Percentiles rank a stretch among this genome's conserved stretches.
Conservation (phyloP, 2,329 filamentous ascomycete species). For the Phoma sp. region DNA sequence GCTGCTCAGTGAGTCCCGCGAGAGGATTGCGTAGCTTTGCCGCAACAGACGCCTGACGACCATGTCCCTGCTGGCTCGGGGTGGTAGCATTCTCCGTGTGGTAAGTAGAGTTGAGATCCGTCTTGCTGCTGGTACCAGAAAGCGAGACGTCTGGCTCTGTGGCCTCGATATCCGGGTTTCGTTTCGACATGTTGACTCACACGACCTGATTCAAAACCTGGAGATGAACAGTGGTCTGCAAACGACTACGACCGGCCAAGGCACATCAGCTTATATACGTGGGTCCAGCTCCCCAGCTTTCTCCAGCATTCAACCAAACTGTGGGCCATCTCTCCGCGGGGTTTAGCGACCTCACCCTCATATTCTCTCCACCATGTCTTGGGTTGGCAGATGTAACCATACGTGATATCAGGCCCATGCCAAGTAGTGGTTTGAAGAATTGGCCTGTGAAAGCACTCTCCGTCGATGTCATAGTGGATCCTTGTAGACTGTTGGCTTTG, state of each 20-base stretch:
- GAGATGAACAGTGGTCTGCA: not conserved
- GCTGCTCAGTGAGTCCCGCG: constrained; percentile 59
- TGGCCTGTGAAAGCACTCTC: constrained; percentile 20
- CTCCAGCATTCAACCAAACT: constrained; percentile 7
- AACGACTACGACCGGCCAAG: not conserved
- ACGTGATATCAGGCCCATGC: constrained; percentile 23
- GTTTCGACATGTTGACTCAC: constrained; percentile 34
- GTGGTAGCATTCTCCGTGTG: constrained; percentile 31
- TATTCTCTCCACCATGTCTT: constrained; percentile 21
- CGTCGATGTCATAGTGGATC: constrained; percentile 41
- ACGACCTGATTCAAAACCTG: not conserved
- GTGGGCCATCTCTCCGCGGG: constrained; percentile 15
- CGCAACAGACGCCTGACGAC: constrained; percentile 26
- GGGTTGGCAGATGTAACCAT: constrained; percentile 38
- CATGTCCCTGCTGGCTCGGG: constrained; percentile 2
- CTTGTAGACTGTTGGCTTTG: constrained; percentile 20
- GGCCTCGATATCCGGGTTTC: constrained; percentile 37
- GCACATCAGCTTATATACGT: constrained; percentile 11
- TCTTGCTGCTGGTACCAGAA: constrained; percentile 32
- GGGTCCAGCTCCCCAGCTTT: not conserved
- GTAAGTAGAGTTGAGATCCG: constrained; percentile 25
- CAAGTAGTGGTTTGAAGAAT: constrained; percentile 17
- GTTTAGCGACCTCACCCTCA: constrained; percentile 19
- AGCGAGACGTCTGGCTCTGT: constrained; percentile 33
- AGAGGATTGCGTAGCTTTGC: constrained; percentile 62